Conservation (phyloP, 371 early-diverging fungal genomes). For the Paramicrosporidium saccamoebae region DNA sequence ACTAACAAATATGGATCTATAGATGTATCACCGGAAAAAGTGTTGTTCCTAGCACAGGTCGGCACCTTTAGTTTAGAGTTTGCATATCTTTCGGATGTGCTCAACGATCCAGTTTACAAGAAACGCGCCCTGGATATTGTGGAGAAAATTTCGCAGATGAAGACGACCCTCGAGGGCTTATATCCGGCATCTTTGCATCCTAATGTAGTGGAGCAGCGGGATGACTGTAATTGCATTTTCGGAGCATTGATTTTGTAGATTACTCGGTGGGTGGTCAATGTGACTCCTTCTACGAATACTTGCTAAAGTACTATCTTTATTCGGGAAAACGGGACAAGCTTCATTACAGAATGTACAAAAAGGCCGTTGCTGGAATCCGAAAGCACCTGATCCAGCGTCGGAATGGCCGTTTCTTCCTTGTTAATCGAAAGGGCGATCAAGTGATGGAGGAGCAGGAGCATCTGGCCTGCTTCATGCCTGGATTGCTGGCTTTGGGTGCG, state of each 20-base stretch:
- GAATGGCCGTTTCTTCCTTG: too few relatives aligned
- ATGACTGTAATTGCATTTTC: not conserved
- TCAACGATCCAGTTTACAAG: constrained; percentile 29
- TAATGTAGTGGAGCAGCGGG: constrained; percentile 1
- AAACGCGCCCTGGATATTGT: constrained; percentile 24
- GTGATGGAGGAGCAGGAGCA: too few relatives aligned
- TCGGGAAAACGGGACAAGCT: constrained; percentile 18
- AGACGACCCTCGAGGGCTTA: constrained; percentile 25
- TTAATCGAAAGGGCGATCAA: too few relatives aligned
- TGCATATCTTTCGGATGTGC: constrained; percentile 37
- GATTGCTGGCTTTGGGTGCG: constrained; percentile 36
- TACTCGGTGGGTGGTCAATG: constrained; percentile 40
- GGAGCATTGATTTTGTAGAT: constrained; percentile 1
- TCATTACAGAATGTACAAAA: constrained; percentile 28
- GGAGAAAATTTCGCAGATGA: constrained; percentile 14
- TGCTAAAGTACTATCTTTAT: constrained; percentile 50
- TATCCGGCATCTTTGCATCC: not conserved
- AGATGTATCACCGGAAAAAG: constrained; percentile 8
- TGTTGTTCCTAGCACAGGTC: constrained; percentile 67
- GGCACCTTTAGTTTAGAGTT: constrained; percentile 62
- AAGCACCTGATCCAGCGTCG: constrained; percentile 20
- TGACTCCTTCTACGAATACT: constrained; percentile 79
- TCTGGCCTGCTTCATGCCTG: constrained; percentile 66
- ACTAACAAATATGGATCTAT: too few relatives aligned
- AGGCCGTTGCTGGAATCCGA: constrained; percentile 26